Base-by-base conservation (phyloP, 208 protist genomes). In the Wallacemonas rigidus region DNA sequence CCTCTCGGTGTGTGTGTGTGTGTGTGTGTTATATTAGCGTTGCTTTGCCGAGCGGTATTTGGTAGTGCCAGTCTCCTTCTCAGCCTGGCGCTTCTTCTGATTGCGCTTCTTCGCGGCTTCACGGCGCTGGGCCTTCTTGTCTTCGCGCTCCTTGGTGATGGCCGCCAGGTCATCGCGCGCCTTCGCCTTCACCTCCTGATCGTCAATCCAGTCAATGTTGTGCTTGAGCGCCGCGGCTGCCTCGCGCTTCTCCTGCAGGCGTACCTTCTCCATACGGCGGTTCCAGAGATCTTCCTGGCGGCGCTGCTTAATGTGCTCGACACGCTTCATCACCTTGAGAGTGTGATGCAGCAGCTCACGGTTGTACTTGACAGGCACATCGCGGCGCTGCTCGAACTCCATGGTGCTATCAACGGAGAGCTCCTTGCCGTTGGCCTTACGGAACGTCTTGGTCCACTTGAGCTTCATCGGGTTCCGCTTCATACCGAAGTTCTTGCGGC, bases 381-480 rank as follows among this genome's bases (percentile, higher is more conserved):
- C 98, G 36, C 99, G 90, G 44, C 92, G 87, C 81, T 98, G 97
- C 89, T 99, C 99, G 82, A 99, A 99, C 45, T 99, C 97, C 80
- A 99, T 99, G 14, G 98, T 98, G 63, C 86, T 95, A 88, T 99
- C 99, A 45, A 98, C 85, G 14, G 94, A 79, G 60, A 99, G 91
- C 82, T 99, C 99, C 86, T 99, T 99, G 38, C 98, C 98, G 65
- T 92, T 87, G 0, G 97, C 85, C 79, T 96, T 98, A 47, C 99
- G 90, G 89, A 98, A 99, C 41, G 99, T 98, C 88, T 99, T 99
- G 35, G 99, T 99, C 99, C 99, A 99, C 72, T 94, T 90, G 17
- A 99, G 85, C 85, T 99, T 99, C 80, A 98, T 97, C 50, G 99
- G 99, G 79, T 99, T 99, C 70, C 97, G 93, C 85, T 99, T 99